phyloP scores from a whole-genome alignment of 2,329 filamentous ascomycete genomes.

The Onygena corvina region DNA sequence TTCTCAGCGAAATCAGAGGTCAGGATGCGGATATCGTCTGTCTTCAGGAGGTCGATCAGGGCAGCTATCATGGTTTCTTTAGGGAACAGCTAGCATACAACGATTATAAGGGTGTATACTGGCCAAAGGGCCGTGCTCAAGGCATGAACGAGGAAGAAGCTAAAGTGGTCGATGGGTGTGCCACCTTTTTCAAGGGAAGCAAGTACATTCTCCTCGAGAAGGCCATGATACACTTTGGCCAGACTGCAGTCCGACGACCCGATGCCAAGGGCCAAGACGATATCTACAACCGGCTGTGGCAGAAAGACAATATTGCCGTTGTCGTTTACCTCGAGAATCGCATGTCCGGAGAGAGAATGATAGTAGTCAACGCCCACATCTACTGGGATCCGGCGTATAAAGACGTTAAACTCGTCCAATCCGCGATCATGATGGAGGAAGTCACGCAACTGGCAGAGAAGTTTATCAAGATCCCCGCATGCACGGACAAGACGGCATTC shows the following conservation, averaged over 20 bases:
- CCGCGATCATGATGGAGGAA: conserved; percentile 86
- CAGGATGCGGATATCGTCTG: conserved; percentile 82
- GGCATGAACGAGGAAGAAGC: conserved; percentile 88
- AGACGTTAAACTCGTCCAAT: conserved; percentile 94
- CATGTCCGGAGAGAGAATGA: conserved; percentile 75
- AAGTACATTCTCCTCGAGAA: conserved; percentile 93
- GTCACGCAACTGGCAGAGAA: conserved; percentile 75
- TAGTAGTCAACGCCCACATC: conserved; percentile 86
- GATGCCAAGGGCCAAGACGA: conserved; percentile 97
- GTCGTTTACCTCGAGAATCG: conserved; percentile 88
- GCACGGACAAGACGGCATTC: conserved; percentile 61
- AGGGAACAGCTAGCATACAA: conserved; percentile 70
- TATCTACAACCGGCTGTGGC: conserved; percentile 97
- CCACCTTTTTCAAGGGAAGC: conserved; percentile 89
- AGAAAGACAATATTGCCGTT: conserved; percentile 91
- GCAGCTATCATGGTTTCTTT: conserved; percentile 86
- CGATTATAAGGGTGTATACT: conserved; percentile 90
- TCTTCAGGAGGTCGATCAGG: conserved; percentile 83
- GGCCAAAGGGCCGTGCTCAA: conserved; percentile 76
- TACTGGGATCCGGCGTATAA: conserved; percentile 86
- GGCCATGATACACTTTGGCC: conserved; percentile 81
- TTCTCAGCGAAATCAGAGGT: conserved; percentile 67
- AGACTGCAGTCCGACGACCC: conserved; percentile 81
- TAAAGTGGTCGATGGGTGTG: conserved; percentile 85
- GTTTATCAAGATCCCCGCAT: conserved; percentile 66